Conservation (phyloP, 2,329 filamentous ascomycete genomes). For the Penicillium sp. region DNA sequence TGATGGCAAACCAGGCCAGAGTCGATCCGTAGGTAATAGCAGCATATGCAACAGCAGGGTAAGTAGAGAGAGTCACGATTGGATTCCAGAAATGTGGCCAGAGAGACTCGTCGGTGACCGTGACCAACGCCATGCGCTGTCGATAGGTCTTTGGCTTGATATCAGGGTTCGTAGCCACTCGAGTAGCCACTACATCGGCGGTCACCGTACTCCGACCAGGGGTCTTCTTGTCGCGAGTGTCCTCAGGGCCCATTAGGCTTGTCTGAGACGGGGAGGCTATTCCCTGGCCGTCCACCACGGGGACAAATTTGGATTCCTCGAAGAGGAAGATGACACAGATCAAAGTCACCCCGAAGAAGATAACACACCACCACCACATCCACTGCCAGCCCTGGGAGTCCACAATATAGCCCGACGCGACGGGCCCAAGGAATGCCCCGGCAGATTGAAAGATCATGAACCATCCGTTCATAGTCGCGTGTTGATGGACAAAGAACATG, state of each 20-base stretch:
- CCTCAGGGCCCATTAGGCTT: constrained; percentile 6
- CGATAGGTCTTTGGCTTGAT: constrained; percentile 46
- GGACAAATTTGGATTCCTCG: constrained; percentile 40
- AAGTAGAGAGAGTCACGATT: constrained; percentile 29
- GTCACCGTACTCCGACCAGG: constrained; percentile 1
- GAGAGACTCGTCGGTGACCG: constrained; percentile 10
- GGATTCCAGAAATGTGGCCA: constrained; percentile 30
- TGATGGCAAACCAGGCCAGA: constrained; percentile 40
- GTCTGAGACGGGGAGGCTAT: neutral
- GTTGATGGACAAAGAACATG: constrained; percentile 50
- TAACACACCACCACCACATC: constrained; percentile 51
- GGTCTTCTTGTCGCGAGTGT: neutral
- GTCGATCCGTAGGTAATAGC: constrained; percentile 41
- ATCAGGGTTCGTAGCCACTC: constrained; percentile 20
- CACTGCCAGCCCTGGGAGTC: constrained; percentile 50
- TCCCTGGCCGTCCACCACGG: constrained; percentile 10
- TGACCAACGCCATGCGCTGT: constrained; percentile 43
- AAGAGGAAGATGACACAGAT: constrained; percentile 47
- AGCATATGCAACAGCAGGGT: constrained; percentile 52
- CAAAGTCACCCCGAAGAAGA: constrained; percentile 41
- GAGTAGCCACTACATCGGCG: neutral
- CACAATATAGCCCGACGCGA: constrained; percentile 34
- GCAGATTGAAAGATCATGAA: constrained; percentile 40
- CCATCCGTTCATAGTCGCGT: constrained; percentile 47
- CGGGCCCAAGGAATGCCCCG: constrained; percentile 40